Evolutionary conservation across 164 flowering plant species (phyloP), one percentile per base, ranked within the genome.

Genomic region (Dillenia suffruticosa): DNA sequence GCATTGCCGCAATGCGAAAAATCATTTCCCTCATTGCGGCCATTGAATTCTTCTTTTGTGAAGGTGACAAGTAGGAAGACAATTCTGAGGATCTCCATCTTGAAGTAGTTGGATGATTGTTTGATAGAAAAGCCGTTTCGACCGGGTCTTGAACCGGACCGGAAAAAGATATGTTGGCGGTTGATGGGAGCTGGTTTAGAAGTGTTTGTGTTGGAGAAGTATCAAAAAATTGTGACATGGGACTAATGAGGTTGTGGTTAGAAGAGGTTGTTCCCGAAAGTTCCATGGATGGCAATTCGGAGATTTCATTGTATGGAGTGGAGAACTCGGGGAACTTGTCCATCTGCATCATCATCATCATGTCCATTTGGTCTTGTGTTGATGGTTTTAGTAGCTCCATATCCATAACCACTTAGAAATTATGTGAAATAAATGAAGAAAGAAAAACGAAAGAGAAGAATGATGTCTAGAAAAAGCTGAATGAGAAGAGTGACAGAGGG

Each of bases 21-120:
- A 83, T 83, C 88, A 79, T 81, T 70, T 83, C 88, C 51, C 83
- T 76, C 88, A 83, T 81, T 2, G 82, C 74, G 10, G 70, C 79
- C 84, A 73, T 68, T 2, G 85, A 76, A 47, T 63, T 74, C 9
- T 66, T 58, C 68, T 76, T 76, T 54, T 67, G 68, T 1, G 69
- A 52, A 5, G 72, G 26, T 0, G 65, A 32, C 9, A 70, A 16
- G 47, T 26, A 52, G 32, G 65, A 26, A 49, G 0, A 54, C 62
- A 50, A 59, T 53, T 51, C 66, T 62, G 56, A 67, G 61, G 51
- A 64, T 63, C 46, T 49, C 64, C 12, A 58, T n/a, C 32, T 48
- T 16, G 19, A 62, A 32, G 40, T 32, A 32, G 40, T 32, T 32
- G 7, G 40, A 32, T 5, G 40, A 32, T 32, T 19, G 49, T 52